These are phyloP conservation scores for Gossypium longicalyx DNA, from an alignment of 345 rosid species.

Conservation along the genomic window DNA sequence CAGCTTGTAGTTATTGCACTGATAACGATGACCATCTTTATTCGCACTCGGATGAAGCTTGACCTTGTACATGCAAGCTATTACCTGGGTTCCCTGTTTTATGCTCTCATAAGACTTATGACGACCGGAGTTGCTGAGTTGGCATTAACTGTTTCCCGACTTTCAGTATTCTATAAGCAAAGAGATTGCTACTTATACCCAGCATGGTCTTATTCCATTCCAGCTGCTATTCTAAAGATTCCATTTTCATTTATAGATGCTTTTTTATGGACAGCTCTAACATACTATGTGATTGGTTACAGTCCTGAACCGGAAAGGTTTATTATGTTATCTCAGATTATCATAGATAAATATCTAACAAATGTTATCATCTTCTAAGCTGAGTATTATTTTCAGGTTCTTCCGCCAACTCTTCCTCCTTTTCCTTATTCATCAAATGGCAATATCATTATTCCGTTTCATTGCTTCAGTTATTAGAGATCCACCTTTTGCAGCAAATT, in stretches of 20 bases:
- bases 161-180: slow-evolving; percentile 45
- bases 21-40: slow-evolving; percentile 37
- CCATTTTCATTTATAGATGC: slow-evolving; percentile 48
- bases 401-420: slow-evolving; percentile 36
- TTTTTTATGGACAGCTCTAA: slow-evolving; percentile 44
- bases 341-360: neutral
- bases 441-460: slow-evolving; percentile 42
- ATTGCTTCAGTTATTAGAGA: slow-evolving; percentile 34
- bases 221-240: slow-evolving; percentile 38
- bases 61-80: slow-evolving; percentile 32
- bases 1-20: slow-evolving; percentile 39
- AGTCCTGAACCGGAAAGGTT: slow-evolving; percentile 50
- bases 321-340: neutral
- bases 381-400: slow-evolving; percentile 31
- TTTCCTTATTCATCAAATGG: slow-evolving; percentile 41
- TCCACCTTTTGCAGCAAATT: slow-evolving; percentile 29
- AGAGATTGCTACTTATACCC: slow-evolving; percentile 46
- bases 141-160: slow-evolving; percentile 36
- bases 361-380: slow-evolving; percentile 3
- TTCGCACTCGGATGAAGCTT: slow-evolving; percentile 28
- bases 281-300: slow-evolving; percentile 49
- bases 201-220: slow-evolving; percentile 47
- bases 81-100: slow-evolving; percentile 39
- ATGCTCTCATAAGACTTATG: slow-evolving; percentile 32
- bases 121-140: slow-evolving; percentile 37